Conservation (phyloP, 2,329 filamentous ascomycete genomes). For the Fonsecaea nubica region DNA sequence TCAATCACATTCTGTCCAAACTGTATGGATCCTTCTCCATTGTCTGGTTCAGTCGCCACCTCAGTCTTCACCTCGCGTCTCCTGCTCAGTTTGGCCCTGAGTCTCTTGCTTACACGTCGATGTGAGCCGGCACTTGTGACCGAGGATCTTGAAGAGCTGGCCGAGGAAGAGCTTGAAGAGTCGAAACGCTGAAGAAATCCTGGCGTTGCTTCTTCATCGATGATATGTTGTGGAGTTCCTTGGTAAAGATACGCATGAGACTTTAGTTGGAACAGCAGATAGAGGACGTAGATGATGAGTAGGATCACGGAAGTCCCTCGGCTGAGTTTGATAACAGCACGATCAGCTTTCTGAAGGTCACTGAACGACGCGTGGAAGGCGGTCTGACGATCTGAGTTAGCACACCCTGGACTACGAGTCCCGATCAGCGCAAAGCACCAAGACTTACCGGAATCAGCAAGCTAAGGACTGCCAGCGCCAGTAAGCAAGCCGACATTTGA, state of each 20-base stretch:
- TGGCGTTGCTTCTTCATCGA: constrained; percentile 69
- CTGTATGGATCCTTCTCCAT: constrained; percentile 2
- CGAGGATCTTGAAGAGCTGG: constrained; percentile 42
- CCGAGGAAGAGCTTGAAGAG: constrained; percentile 57
- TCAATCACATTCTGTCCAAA: constrained; percentile 9
- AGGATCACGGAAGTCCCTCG: constrained; percentile 73
- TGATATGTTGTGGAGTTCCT: constrained; percentile 38
- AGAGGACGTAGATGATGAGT: constrained; percentile 80
- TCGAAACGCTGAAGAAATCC: constrained; percentile 61
- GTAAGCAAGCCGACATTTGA: constrained; percentile 81
- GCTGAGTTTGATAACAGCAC: constrained; percentile 37
- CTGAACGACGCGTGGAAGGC: constrained; percentile 71
- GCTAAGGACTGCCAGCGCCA: constrained; percentile 78
- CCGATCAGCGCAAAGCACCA: not conserved
- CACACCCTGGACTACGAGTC: not conserved
- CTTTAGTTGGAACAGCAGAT: constrained; percentile 89
- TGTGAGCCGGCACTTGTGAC: constrained; percentile 49
- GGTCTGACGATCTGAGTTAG: constrained; percentile 54
- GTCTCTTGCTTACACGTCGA: constrained; percentile 58
- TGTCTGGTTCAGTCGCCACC: constrained; percentile 69
- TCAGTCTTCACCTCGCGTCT: constrained; percentile 46
- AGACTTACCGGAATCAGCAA: constrained; percentile 73
- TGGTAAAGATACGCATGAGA: constrained; percentile 78
- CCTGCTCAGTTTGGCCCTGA: constrained; percentile 40
- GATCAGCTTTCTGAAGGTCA: constrained; percentile 41